Conservation (phyloP, 2,329 filamentous ascomycete species). For the Acephala macrosclerotiorum region DNA sequence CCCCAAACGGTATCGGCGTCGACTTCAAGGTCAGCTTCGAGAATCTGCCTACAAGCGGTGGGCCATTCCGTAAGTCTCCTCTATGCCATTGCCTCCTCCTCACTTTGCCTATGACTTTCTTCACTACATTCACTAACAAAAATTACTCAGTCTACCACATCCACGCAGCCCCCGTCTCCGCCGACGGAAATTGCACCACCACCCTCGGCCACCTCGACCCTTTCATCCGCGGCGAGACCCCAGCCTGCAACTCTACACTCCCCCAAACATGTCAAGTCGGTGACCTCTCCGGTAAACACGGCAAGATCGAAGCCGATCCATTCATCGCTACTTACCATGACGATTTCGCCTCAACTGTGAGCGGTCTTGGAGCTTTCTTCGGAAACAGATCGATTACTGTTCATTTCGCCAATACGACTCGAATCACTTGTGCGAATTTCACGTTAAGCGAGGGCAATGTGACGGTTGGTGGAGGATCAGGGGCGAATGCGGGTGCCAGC, state of each 20-base stretch:
- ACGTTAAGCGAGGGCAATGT: conserved; percentile 31
- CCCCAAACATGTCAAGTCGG: conserved; percentile 77
- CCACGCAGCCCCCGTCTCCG: conserved; percentile 69
- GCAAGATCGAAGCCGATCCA: conserved; percentile 60
- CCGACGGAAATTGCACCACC: conserved; percentile 73
- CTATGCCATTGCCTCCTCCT: conserved; percentile 3
- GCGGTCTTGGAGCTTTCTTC: conserved; percentile 63
- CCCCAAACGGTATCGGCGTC: conserved; percentile 60
- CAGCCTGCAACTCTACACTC: conserved; percentile 62
- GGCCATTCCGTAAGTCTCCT: conserved; percentile 63
- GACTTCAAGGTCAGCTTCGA: conserved; percentile 61
- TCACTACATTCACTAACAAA: background rate
- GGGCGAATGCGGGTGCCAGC: background rate
- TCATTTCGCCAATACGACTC: conserved; percentile 69
- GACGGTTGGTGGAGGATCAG: background rate
- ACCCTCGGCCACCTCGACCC: conserved; percentile 77
- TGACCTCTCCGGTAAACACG: conserved; percentile 78
- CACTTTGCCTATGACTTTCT: conserved; percentile 14
- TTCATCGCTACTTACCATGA: conserved; percentile 62
- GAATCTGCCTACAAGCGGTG: conserved; percentile 63
- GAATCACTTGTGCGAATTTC: conserved; percentile 72
- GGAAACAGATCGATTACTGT: conserved; percentile 70
- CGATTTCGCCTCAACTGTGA: conserved; percentile 61
- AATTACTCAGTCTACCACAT: conserved; percentile 71
- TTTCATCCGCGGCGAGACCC: conserved; percentile 62